These are phyloP conservation scores for Cercospora citrullina DNA, from an alignment of 2,329 filamentous ascomycete species.

Conservation along the genomic window DNA sequence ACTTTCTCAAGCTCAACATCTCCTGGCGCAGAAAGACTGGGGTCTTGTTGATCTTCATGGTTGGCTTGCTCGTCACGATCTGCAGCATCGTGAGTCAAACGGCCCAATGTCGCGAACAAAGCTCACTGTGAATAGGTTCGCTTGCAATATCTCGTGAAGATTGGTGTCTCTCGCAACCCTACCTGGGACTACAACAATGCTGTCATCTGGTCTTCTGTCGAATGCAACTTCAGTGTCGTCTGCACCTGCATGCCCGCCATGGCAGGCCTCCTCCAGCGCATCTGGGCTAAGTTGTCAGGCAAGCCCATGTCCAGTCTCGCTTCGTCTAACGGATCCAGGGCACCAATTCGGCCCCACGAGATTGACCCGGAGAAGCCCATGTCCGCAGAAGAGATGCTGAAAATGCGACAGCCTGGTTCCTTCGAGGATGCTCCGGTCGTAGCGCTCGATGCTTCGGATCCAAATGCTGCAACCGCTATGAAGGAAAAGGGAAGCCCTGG, in stretches of 20 bases:
- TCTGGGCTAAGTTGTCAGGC: slow-evolving; percentile 23
- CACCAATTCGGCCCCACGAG: slow-evolving; percentile 20
- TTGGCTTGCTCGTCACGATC: slow-evolving; percentile 23
- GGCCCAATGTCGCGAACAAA: too few species aligned
- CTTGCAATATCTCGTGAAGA: slow-evolving; percentile 26
- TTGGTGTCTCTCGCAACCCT: slow-evolving; percentile 21
- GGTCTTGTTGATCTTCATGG: slow-evolving; percentile 26
- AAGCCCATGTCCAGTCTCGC: slow-evolving; percentile 18
- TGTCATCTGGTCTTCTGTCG: slow-evolving; percentile 23
- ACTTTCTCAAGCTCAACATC: slow-evolving; percentile 28
- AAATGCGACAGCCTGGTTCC: slow-evolving; percentile 16
- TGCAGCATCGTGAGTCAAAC: slow-evolving; percentile 27
- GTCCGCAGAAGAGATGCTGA: slow-evolving; percentile 22
- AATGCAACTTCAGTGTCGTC: slow-evolving; percentile 25
- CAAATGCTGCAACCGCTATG: slow-evolving; percentile 15
- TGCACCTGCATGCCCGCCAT: slow-evolving; percentile 28
- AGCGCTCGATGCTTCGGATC: slow-evolving; percentile 17
- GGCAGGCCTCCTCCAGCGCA: slow-evolving; percentile 24
- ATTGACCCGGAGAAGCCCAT: slow-evolving; percentile 26
- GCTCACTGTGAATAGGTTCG: too few species aligned
- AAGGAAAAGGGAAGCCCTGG: slow-evolving; percentile 2
- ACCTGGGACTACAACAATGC: slow-evolving; percentile 26
- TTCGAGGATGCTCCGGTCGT: slow-evolving; percentile 14
- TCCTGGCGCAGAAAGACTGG: slow-evolving; percentile 26
- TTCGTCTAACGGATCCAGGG: slow-evolving; percentile 18